phyloP scores from a whole-genome alignment of 1,284 basidiomycete genomes.

The Puccinia coronata region DNA sequence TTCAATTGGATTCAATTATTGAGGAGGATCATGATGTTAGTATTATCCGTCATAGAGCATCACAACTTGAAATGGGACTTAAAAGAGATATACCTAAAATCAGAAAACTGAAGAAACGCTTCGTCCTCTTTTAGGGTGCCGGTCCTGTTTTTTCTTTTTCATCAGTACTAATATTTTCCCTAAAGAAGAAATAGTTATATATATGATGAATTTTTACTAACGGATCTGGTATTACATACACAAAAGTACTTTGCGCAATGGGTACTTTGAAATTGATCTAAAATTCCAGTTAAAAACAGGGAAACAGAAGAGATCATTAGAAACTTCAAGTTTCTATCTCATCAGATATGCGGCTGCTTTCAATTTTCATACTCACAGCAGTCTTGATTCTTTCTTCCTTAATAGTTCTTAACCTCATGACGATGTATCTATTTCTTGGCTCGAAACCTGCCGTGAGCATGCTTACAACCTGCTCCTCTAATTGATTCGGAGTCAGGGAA shows the following conservation, averaged over 20 bases:
- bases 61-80: neutral
- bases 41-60: neutral
- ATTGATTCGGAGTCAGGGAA: neutral
- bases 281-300: neutral
- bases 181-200: neutral
- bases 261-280: slow-evolving; percentile 38
- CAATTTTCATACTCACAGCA: slow-evolving; percentile 31
- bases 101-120: slow-evolving; percentile 37
- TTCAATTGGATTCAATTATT: neutral
- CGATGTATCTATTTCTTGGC: slow-evolving; percentile 3
- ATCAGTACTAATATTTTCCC: neutral
- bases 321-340: too few relatives aligned
- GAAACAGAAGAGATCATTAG: too few relatives aligned
- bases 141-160: neutral
- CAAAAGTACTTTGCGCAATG: slow-evolving; percentile 18
- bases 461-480: slow-evolving; percentile 1
- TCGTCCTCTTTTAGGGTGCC: slow-evolving; percentile 40
- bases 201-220: neutral
- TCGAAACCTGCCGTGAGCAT: slow-evolving; percentile 36
- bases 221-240: slow-evolving; percentile 47
- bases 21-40: neutral
- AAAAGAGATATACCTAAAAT: slow-evolving; percentile 5
- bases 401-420: slow-evolving; percentile 15
- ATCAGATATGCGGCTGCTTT: too few relatives aligned
- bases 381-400: neutral